A percentile compares a stretch with the other conserved stretches of the same genome.
Evolutionary conservation across 2,329 filamentous ascomycete species (phyloP).

Genomic region (Colletotrichum destructivum): DNA sequence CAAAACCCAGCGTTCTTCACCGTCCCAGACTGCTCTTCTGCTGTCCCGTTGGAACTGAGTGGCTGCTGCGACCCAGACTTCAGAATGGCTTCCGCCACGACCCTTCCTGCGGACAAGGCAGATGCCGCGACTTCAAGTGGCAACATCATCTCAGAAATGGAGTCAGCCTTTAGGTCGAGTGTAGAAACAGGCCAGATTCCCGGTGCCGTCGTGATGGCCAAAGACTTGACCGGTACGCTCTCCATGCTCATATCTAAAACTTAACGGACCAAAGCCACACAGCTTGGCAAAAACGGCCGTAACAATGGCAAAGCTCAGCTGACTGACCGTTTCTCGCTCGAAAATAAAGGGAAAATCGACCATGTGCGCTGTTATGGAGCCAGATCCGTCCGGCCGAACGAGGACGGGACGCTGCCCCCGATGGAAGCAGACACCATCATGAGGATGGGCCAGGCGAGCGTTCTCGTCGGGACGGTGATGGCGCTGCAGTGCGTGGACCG

Average conservation of each 20-base stretch:
- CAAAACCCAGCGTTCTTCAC: not conserved
- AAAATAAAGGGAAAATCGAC: too few relatives aligned
- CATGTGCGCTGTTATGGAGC: too few relatives aligned
- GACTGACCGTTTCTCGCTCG: not conserved
- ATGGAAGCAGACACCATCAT: too few relatives aligned
- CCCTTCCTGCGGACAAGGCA: slow-evolving; percentile 1
- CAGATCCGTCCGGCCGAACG: too few relatives aligned
- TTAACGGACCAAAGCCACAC: not conserved
- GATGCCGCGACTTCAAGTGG: not conserved
- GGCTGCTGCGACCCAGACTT: not conserved
- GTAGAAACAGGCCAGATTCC: slow-evolving; percentile 18
- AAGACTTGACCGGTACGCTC: slow-evolving; percentile 19
- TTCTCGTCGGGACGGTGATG: too few relatives aligned
- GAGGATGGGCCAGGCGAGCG: too few relatives aligned
- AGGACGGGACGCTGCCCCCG: too few relatives aligned
- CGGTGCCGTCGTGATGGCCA: slow-evolving; percentile 13
- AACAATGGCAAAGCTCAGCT: slow-evolving; percentile 1
- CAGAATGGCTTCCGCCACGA: slow-evolving; percentile 4
- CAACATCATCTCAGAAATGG: slow-evolving; percentile 5
- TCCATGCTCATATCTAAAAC: not conserved
- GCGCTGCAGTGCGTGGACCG: too few relatives aligned
- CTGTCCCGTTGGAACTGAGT: not conserved
- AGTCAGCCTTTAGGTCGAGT: slow-evolving; percentile 9
- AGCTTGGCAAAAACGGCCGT: not conserved
- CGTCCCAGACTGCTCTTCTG: not conserved